These are phyloP conservation scores for Rhododendron henanense DNA, from an alignment of 148 eudicot genomes.

Conservation along the genomic window DNA sequence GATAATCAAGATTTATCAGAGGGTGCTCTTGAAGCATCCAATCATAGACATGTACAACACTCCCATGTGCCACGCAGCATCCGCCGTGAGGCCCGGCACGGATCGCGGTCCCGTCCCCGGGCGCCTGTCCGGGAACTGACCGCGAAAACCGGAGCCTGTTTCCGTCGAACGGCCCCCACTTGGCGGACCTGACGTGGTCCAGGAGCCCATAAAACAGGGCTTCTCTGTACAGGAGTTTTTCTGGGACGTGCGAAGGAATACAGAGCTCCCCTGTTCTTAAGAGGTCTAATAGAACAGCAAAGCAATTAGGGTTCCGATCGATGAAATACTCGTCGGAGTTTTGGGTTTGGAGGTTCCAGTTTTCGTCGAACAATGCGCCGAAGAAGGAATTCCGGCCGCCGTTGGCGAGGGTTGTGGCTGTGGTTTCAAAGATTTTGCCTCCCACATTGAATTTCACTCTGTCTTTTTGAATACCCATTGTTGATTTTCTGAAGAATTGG, in stretches of 20 bases:
- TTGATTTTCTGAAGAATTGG: slow-evolving; percentile 2
- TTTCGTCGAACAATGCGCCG: slow-evolving; percentile 67
- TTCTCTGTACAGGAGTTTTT: slow-evolving; percentile 63
- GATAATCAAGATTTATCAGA: slow-evolving; percentile 71
- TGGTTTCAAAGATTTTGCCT: slow-evolving; percentile 72
- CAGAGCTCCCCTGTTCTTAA: slow-evolving; percentile 69
- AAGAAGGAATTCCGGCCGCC: slow-evolving; percentile 79
- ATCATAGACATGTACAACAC: slow-evolving; percentile 80
- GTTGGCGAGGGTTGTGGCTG: slow-evolving; percentile 73
- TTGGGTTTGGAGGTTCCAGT: slow-evolving; percentile 50
- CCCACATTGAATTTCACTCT: slow-evolving; percentile 71
- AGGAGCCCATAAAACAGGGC: slow-evolving; percentile 77
- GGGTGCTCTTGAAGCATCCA: slow-evolving; percentile 74
- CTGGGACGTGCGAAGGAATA: slow-evolving; percentile 50
- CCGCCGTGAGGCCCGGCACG: slow-evolving; percentile 86
- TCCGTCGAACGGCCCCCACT: slow-evolving; percentile 74
- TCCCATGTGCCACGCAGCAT: slow-evolving; percentile 83
- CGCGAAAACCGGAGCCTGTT: slow-evolving; percentile 42
- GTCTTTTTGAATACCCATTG: slow-evolving; percentile 55
- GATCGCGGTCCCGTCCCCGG: slow-evolving; percentile 83
- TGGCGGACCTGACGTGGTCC: slow-evolving; percentile 64
- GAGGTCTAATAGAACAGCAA: slow-evolving; percentile 66
- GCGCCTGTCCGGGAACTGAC: slow-evolving; percentile 59
- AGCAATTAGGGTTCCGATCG: slow-evolving; percentile 83
- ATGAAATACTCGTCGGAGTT: slow-evolving; percentile 44